Evolutionary conservation across 2,329 filamentous ascomycete species (phyloP).

Genomic region (Neurospora sp.): DNA sequence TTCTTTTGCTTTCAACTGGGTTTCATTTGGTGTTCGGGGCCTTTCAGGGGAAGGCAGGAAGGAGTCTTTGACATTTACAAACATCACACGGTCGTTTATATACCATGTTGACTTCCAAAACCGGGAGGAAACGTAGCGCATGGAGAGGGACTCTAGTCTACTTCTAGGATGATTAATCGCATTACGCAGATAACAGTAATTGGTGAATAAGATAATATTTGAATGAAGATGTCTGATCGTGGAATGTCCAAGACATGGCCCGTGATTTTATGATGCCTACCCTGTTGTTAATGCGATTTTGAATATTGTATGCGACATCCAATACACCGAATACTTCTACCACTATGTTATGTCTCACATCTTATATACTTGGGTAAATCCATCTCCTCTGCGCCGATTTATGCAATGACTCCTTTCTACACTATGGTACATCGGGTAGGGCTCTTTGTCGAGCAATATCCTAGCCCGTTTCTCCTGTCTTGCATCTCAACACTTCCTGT

Average conservation of each 20-base stretch:
- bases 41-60: neutral
- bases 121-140: neutral
- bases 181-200: neutral
- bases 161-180: neutral
- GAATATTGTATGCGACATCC: neutral
- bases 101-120: neutral
- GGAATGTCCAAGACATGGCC: neutral
- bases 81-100: neutral
- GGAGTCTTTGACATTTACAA: neutral
- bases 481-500: neutral
- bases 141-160: neutral
- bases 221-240: neutral
- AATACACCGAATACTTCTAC: neutral
- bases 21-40: neutral
- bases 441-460: neutral
- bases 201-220: neutral
- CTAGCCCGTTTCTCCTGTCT: neutral
- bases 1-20: neutral
- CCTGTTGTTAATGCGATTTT: no score
- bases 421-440: constrained; percentile 13
- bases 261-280: no score
- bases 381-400: constrained; percentile 7
- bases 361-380: neutral
- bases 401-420: constrained; percentile 13
- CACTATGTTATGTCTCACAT: neutral